Base-by-base conservation (phyloP, 2,329 filamentous ascomycete genomes). In the Neofusicoccum umdonicola region DNA sequence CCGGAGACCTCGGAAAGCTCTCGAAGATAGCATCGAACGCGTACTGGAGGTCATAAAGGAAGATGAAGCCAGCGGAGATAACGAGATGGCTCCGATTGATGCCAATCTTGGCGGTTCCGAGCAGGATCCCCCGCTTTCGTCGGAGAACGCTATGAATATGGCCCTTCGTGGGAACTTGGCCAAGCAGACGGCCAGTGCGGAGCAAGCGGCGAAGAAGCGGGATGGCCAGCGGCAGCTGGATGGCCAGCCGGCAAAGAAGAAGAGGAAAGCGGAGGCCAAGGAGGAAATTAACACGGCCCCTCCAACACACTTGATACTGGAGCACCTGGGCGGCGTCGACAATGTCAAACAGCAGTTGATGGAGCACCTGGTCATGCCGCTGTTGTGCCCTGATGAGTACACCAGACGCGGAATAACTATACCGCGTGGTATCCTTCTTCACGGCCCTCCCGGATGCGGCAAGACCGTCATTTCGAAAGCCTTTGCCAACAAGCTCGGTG, bases 1-100 rank as follows among this genome's bases (percentile, higher is more conserved):
- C 67, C 84, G 95, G 22, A 88, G 90, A 69, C 92, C 92, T 44
- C 96, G 95, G 76, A 89, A 88, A 66, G 82, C 90, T 0, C 80
- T 98, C 1, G 91, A 97, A 75, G 91, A 95, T 68, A 90, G 90
- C 41, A 92, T 98, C 68, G 92, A 96, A 67, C 84, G 92, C 7
- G 92, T 93, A 0, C 80, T 97, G 15, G 85, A 88, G 7, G 87
- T 92, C 17, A 81, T 94, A 4, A 89, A 88, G 63, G 80, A 83
- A 68, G 87, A 91, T 69, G 85, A 88, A 66, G 76, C 81, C 13
- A 84, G 81, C 52, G 84, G 85, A 27, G 85, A 84, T 3, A 80
- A 82, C 35, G 84, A 85, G 39, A 83, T 84, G 75, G 64, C 77
- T 75, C 68, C 74, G 12, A 70, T 86, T 76, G 73, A 83, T 73